Percentiles rank a stretch among this genome's conserved stretches.
Conservation (phyloP, 177 flowering plant genomes). For the Tripterygium wilfordii region DNA sequence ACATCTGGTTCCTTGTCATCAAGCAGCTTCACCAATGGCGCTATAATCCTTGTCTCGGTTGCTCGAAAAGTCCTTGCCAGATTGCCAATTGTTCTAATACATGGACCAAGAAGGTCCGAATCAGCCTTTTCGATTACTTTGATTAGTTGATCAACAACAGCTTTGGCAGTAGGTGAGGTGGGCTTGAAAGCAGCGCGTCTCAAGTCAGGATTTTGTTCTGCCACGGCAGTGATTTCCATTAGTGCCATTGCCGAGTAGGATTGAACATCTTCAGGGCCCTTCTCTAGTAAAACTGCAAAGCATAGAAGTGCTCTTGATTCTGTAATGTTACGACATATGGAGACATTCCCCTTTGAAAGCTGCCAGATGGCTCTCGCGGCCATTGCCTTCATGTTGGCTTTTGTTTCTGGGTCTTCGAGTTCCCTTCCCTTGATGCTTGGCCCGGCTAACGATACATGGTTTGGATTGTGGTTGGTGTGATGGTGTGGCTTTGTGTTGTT, state of each 20-base stretch:
- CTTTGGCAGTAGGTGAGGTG: constrained; percentile 69
- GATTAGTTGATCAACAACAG: constrained; percentile 69
- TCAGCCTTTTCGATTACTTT: constrained; percentile 43
- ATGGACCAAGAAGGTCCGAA: constrained; percentile 48
- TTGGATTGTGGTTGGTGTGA: constrained; percentile 6
- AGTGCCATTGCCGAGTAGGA: constrained; percentile 70
- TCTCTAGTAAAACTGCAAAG: constrained; percentile 65
- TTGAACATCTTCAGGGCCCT: constrained; percentile 60
- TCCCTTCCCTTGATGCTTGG: constrained; percentile 67
- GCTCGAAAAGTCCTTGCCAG: constrained; percentile 73
- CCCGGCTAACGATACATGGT: constrained; percentile 27
- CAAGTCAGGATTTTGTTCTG: constrained; percentile 57
- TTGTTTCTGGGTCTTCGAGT: constrained; percentile 54
- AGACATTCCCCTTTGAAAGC: constrained; percentile 42
- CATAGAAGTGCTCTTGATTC: constrained; percentile 76
- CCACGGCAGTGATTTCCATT: constrained; percentile 70
- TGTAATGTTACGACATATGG: constrained; percentile 59
- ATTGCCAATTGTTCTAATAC: constrained; percentile 51
- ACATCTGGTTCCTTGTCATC: constrained; percentile 65
- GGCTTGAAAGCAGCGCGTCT: constrained; percentile 78
- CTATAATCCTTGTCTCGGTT: constrained; percentile 62
- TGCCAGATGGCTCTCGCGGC: constrained; percentile 70
- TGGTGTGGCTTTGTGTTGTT: constrained; percentile 5
- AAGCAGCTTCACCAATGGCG: constrained; percentile 55
- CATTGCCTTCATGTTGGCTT: constrained; percentile 77